These are phyloP conservation scores for Tephrocybe rancida DNA, from an alignment of 768 basidiomycete genomes.

Conservation along the genomic window DNA sequence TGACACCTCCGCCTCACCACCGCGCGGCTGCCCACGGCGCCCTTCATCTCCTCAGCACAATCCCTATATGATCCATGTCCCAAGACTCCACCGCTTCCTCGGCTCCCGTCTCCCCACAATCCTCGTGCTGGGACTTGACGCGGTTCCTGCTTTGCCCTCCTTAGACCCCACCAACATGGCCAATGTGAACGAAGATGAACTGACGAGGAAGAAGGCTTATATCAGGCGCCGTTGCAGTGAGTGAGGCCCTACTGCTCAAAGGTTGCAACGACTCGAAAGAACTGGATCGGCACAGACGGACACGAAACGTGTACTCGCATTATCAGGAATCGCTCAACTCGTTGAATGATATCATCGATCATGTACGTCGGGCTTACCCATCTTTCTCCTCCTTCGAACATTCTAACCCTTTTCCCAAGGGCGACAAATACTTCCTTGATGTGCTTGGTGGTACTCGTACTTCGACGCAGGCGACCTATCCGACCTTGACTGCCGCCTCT, in stretches of 20 bases:
- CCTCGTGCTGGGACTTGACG: slow-evolving; percentile 57
- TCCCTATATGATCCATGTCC: slow-evolving; percentile 52
- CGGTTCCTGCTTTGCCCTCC: slow-evolving; percentile 27
- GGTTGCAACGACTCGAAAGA: slow-evolving; percentile 17
- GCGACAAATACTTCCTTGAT: slow-evolving; percentile 72
- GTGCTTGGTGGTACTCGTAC: slow-evolving; percentile 76
- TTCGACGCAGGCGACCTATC: slow-evolving; percentile 37
- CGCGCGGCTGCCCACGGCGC: slow-evolving; percentile 27
- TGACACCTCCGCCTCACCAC: slow-evolving; percentile 11
- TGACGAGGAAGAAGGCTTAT: slow-evolving; percentile 41
- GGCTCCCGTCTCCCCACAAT: slow-evolving; percentile 79
- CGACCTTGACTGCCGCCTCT: slow-evolving; percentile 29
- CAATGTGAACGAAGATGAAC: slow-evolving; percentile 30
- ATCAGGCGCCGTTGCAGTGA: slow-evolving; percentile 55
- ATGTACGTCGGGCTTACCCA: slow-evolving; percentile 47
- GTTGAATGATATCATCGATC: slow-evolving; percentile 77
- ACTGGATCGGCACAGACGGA: slow-evolving; percentile 14
- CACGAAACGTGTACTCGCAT: slow-evolving; percentile 66
- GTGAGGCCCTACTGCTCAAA: slow-evolving; percentile 47
- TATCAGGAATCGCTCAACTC: slow-evolving; percentile 83
- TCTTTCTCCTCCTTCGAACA: background rate
- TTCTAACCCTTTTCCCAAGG: slow-evolving; percentile 41
- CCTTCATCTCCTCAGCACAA: slow-evolving; percentile 39
- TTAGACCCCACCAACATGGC: slow-evolving; percentile 24
- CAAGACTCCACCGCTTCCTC: slow-evolving; percentile 82